Conservation (phyloP, 495 filamentous ascomycete genomes). For the Acidomyces sp. region DNA sequence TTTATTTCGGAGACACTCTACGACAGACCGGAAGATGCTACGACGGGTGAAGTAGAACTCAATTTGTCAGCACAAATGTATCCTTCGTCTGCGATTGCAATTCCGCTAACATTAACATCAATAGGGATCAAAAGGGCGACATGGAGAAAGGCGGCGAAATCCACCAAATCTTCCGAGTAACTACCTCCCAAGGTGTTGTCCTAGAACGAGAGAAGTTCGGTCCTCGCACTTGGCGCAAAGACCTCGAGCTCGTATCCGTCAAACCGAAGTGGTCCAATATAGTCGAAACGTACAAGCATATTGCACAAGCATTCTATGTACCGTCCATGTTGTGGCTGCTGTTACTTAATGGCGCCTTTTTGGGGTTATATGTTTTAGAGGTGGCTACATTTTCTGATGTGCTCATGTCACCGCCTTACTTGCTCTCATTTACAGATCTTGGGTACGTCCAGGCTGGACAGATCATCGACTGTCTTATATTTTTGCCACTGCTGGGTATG, state of each 20-base stretch:
- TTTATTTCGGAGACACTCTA: slow-evolving; percentile 2
- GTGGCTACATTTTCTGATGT: slow-evolving; percentile 1
- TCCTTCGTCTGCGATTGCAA: too few species aligned
- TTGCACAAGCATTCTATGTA: slow-evolving; percentile 3
- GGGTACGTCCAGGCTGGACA: slow-evolving; percentile 6
- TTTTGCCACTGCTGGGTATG: slow-evolving; percentile 6
- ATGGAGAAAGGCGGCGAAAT: slow-evolving; percentile 1
- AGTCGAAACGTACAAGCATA: background rate
- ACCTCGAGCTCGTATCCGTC: background rate
- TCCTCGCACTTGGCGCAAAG: background rate
- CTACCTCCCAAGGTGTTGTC: slow-evolving; percentile 2
- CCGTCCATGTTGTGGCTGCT: slow-evolving; percentile 5
- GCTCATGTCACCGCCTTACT: slow-evolving; percentile 4
- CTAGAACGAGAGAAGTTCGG: slow-evolving; percentile 2
- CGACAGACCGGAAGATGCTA: slow-evolving; percentile 2
- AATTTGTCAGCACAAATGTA: too few species aligned
- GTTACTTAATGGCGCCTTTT: slow-evolving; percentile 3
- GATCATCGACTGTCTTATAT: slow-evolving; percentile 3
- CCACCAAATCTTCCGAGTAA: background rate
- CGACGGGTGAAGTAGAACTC: slow-evolving; percentile 2
- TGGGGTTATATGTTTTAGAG: slow-evolving; percentile 6
- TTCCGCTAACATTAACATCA: too few species aligned
- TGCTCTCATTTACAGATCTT: slow-evolving; percentile 1
- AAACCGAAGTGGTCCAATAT: background rate
- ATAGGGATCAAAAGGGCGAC: slow-evolving; percentile 2